Percentiles rank a stretch among this genome's conserved stretches.
phyloP scores from a whole-genome alignment of 345 rosid species.

The Fremontodendron californicum region DNA sequence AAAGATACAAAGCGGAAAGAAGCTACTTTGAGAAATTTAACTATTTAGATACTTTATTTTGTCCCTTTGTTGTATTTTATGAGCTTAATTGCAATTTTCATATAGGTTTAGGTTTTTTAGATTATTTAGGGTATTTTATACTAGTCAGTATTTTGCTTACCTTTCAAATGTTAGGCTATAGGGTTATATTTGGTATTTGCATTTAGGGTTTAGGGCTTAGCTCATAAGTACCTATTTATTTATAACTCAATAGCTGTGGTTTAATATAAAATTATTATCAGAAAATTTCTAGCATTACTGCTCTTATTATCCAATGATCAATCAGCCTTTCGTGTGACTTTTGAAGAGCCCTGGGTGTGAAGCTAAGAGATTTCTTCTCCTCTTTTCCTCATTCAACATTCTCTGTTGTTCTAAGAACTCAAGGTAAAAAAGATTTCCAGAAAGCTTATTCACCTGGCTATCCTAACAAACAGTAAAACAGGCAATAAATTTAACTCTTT shows the following conservation, averaged over 20 bases:
- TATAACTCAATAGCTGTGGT: not conserved
- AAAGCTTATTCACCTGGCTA: not conserved
- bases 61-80: not conserved
- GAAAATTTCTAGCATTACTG: not conserved
- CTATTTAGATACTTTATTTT: not conserved
- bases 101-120: not conserved
- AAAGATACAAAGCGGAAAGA: not conserved
- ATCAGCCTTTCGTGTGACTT: not conserved
- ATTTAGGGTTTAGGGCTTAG: not conserved
- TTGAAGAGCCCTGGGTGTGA: not conserved
- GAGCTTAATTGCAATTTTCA: not conserved
- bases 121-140: not conserved
- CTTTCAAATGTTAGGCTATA: not conserved
- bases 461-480: not conserved
- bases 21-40: not conserved
- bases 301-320: not conserved
- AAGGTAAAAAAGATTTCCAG: no score
- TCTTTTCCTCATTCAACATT: not conserved
- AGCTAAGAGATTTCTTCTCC: not conserved
- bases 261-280: not conserved
- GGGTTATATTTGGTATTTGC: not conserved
- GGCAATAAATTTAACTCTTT: not conserved
- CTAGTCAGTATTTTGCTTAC: not conserved
- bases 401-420: not conserved
- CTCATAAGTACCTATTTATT: not conserved